These are phyloP conservation scores for Lavandula angustifolia DNA, from an alignment of 257 asterid genomes.

Conservation along the genomic window DNA sequence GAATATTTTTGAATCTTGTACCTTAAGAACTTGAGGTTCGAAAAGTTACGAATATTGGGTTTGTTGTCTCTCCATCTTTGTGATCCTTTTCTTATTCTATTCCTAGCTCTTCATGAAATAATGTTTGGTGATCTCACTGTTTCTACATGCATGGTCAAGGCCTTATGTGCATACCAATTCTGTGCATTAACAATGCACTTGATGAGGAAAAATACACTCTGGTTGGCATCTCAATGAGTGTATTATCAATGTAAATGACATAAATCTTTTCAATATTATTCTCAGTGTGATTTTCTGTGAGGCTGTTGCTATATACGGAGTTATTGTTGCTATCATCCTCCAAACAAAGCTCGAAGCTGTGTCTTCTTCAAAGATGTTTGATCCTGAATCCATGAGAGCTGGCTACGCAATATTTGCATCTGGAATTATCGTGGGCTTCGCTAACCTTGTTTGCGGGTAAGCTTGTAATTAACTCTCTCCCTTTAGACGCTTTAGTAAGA, in stretches of 20 bases:
- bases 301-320: conserved; percentile 88
- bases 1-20: too few species aligned
- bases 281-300: conserved; percentile 78
- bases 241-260: neutral
- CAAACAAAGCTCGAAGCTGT: conserved; percentile 81
- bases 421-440: conserved; percentile 81
- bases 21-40: too few species aligned
- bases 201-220: too few species aligned
- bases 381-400: conserved; percentile 73
- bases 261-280: neutral
- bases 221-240: too few species aligned
- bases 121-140: neutral
- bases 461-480: conserved; percentile 29
- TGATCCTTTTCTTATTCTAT: neutral
- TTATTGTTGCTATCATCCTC: conserved; percentile 83
- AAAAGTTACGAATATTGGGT: neutral
- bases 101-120: neutral
- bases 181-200: too few species aligned
- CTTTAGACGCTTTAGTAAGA: neutral
- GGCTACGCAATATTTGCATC: conserved; percentile 84
- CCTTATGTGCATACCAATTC: too few species aligned
- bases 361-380: conserved; percentile 54
- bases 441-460: conserved; percentile 83
- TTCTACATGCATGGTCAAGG: too few species aligned
- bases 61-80: neutral